These are phyloP conservation scores for Endoconidiophora polonica DNA, from an alignment of 2,329 filamentous ascomycete genomes.

Conservation along the genomic window DNA sequence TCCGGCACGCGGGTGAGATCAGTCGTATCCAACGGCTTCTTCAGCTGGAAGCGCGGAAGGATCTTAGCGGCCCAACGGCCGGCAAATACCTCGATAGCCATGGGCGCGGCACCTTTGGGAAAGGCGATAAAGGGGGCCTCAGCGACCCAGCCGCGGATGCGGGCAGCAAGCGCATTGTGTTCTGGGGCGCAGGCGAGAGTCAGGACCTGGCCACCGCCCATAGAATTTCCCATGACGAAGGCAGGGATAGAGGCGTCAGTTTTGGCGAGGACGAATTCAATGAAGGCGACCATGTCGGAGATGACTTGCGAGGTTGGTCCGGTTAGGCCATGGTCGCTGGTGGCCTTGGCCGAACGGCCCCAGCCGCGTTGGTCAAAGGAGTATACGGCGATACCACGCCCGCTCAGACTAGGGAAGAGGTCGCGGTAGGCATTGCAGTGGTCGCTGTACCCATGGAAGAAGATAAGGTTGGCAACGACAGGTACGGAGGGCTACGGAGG, in stretches of 20 bases:
- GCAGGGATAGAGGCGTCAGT: slow-evolving; percentile 40
- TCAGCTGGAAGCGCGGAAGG: slow-evolving; percentile 49
- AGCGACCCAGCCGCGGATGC: slow-evolving; percentile 56
- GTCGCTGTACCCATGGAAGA: slow-evolving; percentile 83
- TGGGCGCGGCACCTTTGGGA: slow-evolving; percentile 46
- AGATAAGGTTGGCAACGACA: slow-evolving; percentile 54
- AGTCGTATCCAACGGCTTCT: slow-evolving; percentile 45
- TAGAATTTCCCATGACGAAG: slow-evolving; percentile 80
- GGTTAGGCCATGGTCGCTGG: slow-evolving; percentile 50
- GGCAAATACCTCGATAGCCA: slow-evolving; percentile 40
- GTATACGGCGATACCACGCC: slow-evolving; percentile 56
- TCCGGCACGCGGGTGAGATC: slow-evolving; percentile 51
- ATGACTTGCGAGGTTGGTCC: slow-evolving; percentile 60
- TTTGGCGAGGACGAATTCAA: slow-evolving; percentile 34
- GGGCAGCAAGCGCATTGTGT: slow-evolving; percentile 36
- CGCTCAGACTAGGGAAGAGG: slow-evolving; percentile 55
- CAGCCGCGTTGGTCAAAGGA: slow-evolving; percentile 79
- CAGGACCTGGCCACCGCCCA: slow-evolving; percentile 70
- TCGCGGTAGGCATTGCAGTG: slow-evolving; percentile 62
- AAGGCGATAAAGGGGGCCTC: slow-evolving; percentile 70
- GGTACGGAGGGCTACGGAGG: slow-evolving; percentile 33
- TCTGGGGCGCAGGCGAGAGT: slow-evolving; percentile 35
- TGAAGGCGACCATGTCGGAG: slow-evolving; percentile 60
- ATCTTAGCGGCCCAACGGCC: slow-evolving; percentile 53
- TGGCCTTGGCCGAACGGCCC: slow-evolving; percentile 52